Percentiles rank a stretch among this genome's conserved stretches.
These are phyloP conservation scores for Eustoma russellianum DNA, from an alignment of 257 asterid genomes.

Conservation along the genomic window DNA sequence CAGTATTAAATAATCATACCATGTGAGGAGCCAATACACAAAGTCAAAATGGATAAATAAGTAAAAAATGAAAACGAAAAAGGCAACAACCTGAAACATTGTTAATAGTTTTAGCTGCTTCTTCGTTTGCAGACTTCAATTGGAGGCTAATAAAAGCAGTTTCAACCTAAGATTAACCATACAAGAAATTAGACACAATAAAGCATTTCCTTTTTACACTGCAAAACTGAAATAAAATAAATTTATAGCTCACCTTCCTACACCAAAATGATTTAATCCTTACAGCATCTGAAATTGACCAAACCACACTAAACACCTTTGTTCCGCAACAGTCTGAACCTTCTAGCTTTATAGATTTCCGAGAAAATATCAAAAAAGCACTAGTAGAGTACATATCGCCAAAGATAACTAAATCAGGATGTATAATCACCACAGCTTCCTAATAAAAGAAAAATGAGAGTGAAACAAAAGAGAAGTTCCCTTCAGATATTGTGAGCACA, in stretches of 20 bases:
- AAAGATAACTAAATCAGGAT: constrained; percentile 42
- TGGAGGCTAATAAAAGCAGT: constrained; percentile 38
- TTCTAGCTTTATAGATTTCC: constrained; percentile 37
- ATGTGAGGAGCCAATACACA: too few relatives aligned
- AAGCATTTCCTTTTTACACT: background rate
- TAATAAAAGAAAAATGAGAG: constrained; percentile 17
- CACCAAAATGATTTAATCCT: constrained; percentile 36
- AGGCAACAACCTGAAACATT: constrained; percentile 31
- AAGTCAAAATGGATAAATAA: background rate
- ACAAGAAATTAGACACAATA: background rate
- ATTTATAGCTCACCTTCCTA: constrained; percentile 45
- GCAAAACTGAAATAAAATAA: constrained; percentile 9
- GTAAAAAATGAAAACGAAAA: constrained; percentile 1
- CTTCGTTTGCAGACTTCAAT: constrained; percentile 23
- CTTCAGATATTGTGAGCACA: background rate
- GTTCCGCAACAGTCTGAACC: constrained; percentile 27
- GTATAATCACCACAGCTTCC: constrained; percentile 49
- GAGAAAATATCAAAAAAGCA: constrained; percentile 49
- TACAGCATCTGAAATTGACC: constrained; percentile 42
- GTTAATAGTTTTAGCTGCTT: constrained; percentile 16
- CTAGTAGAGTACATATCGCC: constrained; percentile 27
- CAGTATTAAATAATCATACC: background rate
- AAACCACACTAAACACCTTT: constrained; percentile 25
- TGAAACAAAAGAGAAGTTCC: background rate
- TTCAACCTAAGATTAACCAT: constrained; percentile 32